Conservation (phyloP, 2,329 filamentous ascomycete species). For the Atkinsonella hypoxylon region DNA sequence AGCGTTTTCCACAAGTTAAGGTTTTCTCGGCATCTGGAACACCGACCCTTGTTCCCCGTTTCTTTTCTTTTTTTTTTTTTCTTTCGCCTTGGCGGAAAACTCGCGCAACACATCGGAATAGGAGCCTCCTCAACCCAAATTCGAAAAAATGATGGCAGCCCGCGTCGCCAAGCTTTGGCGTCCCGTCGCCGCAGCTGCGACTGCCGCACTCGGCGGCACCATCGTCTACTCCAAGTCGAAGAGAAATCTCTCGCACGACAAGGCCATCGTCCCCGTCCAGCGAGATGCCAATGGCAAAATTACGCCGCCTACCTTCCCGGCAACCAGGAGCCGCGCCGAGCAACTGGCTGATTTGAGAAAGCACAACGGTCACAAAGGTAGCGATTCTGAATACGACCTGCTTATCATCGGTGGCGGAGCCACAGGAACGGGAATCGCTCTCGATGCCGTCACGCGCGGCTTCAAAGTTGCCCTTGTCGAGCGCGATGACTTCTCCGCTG, state of each 20-base stretch:
- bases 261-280: conserved; percentile 21
- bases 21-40: not conserved
- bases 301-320: conserved; percentile 24
- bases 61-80: not conserved
- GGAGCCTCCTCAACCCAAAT: not conserved
- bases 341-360: conserved; percentile 29
- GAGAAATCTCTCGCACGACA: conserved; percentile 20
- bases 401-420: conserved; percentile 70
- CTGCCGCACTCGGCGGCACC: conserved; percentile 16
- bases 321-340: conserved; percentile 22
- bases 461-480: conserved; percentile 72
- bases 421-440: conserved; percentile 67
- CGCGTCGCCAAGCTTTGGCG: conserved; percentile 23
- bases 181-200: conserved; percentile 21
- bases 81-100: not conserved
- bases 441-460: conserved; percentile 69
- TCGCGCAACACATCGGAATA: not conserved
- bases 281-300: conserved; percentile 26
- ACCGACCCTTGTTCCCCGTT: not conserved
- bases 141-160: conserved; percentile 18
- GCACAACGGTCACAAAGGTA: conserved; percentile 16
- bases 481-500: conserved; percentile 70
- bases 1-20: conserved; percentile 1
- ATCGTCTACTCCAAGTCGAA: conserved; percentile 18
- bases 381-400: conserved; percentile 50